These are phyloP conservation scores for Chaetomium tenue DNA, from an alignment of 495 filamentous ascomycete genomes.

Conservation along the genomic window DNA sequence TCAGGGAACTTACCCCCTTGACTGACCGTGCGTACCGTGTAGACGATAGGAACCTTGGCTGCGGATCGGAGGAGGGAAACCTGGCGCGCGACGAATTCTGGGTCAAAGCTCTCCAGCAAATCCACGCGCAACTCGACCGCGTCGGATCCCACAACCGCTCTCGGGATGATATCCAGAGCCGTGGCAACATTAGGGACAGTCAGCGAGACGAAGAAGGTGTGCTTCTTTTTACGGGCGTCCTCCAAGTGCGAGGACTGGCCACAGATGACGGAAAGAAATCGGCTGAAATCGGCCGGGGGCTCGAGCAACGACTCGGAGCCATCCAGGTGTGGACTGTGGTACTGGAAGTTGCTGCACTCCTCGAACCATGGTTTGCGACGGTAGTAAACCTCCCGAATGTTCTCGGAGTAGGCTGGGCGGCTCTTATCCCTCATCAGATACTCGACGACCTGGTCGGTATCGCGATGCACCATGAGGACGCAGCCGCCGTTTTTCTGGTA, in stretches of 20 bases:
- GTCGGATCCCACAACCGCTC: slow-evolving; percentile 80
- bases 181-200: slow-evolving; percentile 72
- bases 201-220: slow-evolving; percentile 89
- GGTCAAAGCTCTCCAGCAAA: slow-evolving; percentile 72
- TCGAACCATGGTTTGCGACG: slow-evolving; percentile 89
- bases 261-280: slow-evolving; percentile 71
- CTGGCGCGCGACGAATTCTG: slow-evolving; percentile 77
- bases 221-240: slow-evolving; percentile 64
- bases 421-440: slow-evolving; percentile 88
- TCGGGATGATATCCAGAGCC: slow-evolving; percentile 61
- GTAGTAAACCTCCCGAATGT: slow-evolving; percentile 89
- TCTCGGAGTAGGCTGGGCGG: slow-evolving; percentile 87
- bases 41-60: slow-evolving; percentile 83
- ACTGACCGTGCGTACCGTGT: slow-evolving; percentile 80
- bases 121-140: slow-evolving; percentile 95
- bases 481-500: slow-evolving; percentile 82
- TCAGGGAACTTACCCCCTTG: slow-evolving; percentile 92
- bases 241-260: slow-evolving; percentile 66
- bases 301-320: slow-evolving; percentile 57
- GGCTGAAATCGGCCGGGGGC: slow-evolving; percentile 72
- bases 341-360: slow-evolving; percentile 93
- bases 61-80: slow-evolving; percentile 73
- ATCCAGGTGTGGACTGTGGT: slow-evolving; percentile 70
- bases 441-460: slow-evolving; percentile 84
- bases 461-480: slow-evolving; percentile 82